Base-by-base conservation (phyloP, 2,329 filamentous ascomycete species). In the Scytalidium lignicola region DNA sequence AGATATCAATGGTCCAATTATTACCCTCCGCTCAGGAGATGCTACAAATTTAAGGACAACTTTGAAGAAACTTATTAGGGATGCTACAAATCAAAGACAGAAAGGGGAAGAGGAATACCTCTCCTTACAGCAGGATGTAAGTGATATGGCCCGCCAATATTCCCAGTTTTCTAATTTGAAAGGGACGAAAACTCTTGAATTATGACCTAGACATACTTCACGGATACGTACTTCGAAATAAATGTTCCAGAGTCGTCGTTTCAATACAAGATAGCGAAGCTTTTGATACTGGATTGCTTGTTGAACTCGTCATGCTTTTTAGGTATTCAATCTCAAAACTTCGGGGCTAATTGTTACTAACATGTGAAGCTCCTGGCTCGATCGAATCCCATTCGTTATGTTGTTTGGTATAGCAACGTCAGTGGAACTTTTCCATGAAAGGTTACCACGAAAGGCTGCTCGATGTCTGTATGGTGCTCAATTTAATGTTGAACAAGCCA, bases 361-460 rank as follows among this genome's bases (percentile, higher is more conserved):
- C 29, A 19, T 18, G 20, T 41, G 20, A 47, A 74, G 78, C 53
- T 79, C 76, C 39, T 93, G 88, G 86, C 76, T 80, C 8, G 80
- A 87, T 55, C 83, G 86, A 20, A 86, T 93, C 43, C 85, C 85
- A 0, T 90, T 93, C 55, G 80, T 86, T 1, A 72, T 90, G 1
- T 71, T 95, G 1, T 88, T 93, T 58, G 88, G 88, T 40, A 79
- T 95, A 48, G 88, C 88, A 22, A 93, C 89, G 0, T 91, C 88
- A 1, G 80, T 90, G 28, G 87, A 92, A 55, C 79, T 89, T 28
- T 84, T 93, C 51, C 85, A 90, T 62, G 83, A 86, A 46, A 78
- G 88, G 15, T 70, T 93, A 17, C 75, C 87, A 22, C 85, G 85
- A 61, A 78, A 79, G 13, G 83, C 85, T 1, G 80, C 85, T 53